A percentile compares a stretch with the other conserved stretches of the same genome.
These are phyloP conservation scores for Pleomassaria siparia DNA, from an alignment of 2,329 filamentous ascomycete genomes.

Conservation along the genomic window DNA sequence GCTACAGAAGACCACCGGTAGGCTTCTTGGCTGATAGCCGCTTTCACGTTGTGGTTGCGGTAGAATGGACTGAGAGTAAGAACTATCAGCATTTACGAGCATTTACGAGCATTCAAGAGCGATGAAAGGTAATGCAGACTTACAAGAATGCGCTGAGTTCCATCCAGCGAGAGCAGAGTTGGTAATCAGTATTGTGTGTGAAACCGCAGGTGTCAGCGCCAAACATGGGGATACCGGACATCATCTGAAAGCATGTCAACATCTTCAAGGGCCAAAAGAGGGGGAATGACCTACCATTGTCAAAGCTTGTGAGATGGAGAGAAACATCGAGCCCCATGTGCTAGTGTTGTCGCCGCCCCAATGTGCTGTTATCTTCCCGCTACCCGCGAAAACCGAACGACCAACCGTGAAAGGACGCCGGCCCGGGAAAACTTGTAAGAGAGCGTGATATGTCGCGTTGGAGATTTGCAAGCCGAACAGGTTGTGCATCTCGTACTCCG, in stretches of 20 bases:
- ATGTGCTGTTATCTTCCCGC: no score
- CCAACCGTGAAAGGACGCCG: no score
- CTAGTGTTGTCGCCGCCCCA: no score
- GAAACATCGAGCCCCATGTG: no score
- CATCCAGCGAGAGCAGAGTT: conserved; percentile 74
- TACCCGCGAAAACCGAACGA: no score
- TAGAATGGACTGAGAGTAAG: conserved; percentile 71
- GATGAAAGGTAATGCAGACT: neutral
- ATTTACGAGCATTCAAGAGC: neutral
- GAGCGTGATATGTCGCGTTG: no score
- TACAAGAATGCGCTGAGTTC: conserved; percentile 67
- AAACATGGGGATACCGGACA: conserved; percentile 75
- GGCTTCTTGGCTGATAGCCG: conserved; percentile 65
- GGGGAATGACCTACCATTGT: conserved; percentile 56
- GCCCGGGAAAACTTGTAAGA: no score
- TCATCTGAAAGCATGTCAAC: conserved; percentile 36
- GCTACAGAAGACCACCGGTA: conserved; percentile 69
- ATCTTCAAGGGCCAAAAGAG: neutral
- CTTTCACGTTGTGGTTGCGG: conserved; percentile 68
- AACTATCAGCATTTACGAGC: no score
- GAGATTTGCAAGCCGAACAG: conserved; percentile 51
- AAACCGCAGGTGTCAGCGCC: conserved; percentile 59
- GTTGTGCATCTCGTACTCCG: conserved; percentile 79
- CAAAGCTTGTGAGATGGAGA: conserved; percentile 75
- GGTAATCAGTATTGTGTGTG: conserved; percentile 64